A percentile compares a stretch with the other conserved stretches of the same genome.
These are phyloP conservation scores for Santalum album DNA, from an alignment of 164 flowering plant genomes.

Conservation along the genomic window DNA sequence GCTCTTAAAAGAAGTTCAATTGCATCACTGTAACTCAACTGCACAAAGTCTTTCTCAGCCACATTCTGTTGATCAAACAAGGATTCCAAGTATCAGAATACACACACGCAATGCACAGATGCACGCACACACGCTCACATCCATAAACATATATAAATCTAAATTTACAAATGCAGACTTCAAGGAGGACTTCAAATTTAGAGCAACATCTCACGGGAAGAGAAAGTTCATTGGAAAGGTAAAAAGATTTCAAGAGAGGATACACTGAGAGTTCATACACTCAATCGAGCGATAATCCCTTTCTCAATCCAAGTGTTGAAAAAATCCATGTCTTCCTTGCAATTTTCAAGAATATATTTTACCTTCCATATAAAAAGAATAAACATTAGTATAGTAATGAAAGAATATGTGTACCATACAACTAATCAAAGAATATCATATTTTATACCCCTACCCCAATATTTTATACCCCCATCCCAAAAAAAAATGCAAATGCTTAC, in stretches of 20 bases:
- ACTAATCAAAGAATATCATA: no score
- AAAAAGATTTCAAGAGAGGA: neutral
- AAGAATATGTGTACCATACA: neutral
- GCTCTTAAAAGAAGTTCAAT: slow-evolving; percentile 66
- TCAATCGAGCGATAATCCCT: slow-evolving; percentile 78
- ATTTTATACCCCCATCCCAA: no score
- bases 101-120: no score
- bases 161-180: neutral
- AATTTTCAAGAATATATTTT: slow-evolving; percentile 69
- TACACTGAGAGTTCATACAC: slow-evolving; percentile 43
- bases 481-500: neutral
- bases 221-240: neutral
- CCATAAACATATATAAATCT: no score
- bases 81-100: neutral
- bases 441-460: no score
- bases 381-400: neutral
- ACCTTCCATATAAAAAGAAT: slow-evolving; percentile 40
- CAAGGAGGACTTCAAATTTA: no score
- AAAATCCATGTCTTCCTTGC: slow-evolving; percentile 99
- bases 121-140: no score
- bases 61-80: slow-evolving; percentile 48
- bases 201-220: neutral
- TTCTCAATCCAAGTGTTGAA: slow-evolving; percentile 95
- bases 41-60: slow-evolving; percentile 77
- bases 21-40: slow-evolving; percentile 89